phyloP scores from a whole-genome alignment of 768 basidiomycete genomes.

The Guyanaporus albipodus region DNA sequence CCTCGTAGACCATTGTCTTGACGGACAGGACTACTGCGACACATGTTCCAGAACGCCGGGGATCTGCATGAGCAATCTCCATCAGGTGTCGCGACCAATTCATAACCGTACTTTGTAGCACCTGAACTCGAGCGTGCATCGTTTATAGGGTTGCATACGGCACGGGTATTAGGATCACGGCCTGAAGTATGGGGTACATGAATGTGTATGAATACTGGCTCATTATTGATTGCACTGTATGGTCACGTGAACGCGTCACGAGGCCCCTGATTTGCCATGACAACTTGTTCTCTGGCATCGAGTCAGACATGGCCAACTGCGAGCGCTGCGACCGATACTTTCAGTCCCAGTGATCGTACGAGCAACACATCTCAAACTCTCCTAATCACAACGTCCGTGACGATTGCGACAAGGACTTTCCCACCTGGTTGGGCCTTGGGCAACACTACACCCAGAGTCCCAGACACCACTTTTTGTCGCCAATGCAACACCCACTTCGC shows the following conservation, averaged over 20 bases:
- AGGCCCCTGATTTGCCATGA: no score
- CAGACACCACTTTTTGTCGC: constrained; percentile 50
- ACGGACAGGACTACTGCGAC: constrained; percentile 41
- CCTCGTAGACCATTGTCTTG: constrained; percentile 40
- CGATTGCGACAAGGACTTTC: constrained; percentile 46
- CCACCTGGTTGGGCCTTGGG: constrained; percentile 33
- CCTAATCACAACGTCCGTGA: constrained; percentile 42
- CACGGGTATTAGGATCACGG: no score
- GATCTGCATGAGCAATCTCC: constrained; percentile 38
- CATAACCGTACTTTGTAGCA: constrained; percentile 36
- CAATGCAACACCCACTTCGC: constrained; percentile 44
- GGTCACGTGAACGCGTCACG: no score
- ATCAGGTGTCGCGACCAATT: background rate
- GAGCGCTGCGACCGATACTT: constrained; percentile 40
- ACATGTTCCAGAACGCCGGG: constrained; percentile 39
- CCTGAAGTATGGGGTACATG: no score
- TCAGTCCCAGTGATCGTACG: constrained; percentile 21
- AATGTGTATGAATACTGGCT: no score
- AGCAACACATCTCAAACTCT: constrained; percentile 37
- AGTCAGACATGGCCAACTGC: constrained; percentile 38
- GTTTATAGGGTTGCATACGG: no score
- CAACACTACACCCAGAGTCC: constrained; percentile 53
- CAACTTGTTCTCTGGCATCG: no score
- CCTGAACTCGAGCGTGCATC: constrained; percentile 50
- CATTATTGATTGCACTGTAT: no score